phyloP scores from a whole-genome alignment of 768 basidiomycete genomes.

The Nidula microcarpa region DNA sequence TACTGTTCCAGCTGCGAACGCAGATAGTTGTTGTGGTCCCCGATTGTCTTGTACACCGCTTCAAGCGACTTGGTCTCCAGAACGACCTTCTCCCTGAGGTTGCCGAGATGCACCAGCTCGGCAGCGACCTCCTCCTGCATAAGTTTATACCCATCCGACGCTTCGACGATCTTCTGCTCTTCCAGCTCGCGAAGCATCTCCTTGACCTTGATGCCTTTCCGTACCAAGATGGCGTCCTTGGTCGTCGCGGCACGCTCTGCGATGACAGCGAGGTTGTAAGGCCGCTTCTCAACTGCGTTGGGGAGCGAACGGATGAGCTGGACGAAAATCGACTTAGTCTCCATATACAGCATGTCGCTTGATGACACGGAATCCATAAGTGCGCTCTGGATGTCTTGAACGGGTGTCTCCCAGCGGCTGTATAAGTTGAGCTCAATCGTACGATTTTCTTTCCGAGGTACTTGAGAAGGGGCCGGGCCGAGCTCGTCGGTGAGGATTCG shows the following conservation, averaged over 20 bases:
- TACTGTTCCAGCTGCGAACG: constrained; percentile 97
- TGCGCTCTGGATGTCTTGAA: constrained; percentile 95
- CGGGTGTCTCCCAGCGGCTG: constrained; percentile 98
- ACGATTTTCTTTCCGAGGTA: constrained; percentile 97
- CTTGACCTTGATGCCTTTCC: constrained; percentile 99
- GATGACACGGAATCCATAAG: constrained; percentile 97
- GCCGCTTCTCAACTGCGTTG: constrained; percentile 75
- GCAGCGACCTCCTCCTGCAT: constrained; percentile 98
- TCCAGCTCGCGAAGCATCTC: constrained; percentile 98
- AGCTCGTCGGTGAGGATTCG: constrained; percentile 97
- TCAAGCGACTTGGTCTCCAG: constrained; percentile 91
- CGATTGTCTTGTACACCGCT: constrained; percentile 98
- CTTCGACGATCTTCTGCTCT: constrained; percentile 83
- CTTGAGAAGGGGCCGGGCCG: constrained; percentile 88
- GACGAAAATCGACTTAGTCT: constrained; percentile 98
- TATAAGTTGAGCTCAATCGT: constrained; percentile 90
- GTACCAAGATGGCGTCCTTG: constrained; percentile 92
- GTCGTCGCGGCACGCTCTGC: constrained; percentile 97
- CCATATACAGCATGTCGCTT: constrained; percentile 99
- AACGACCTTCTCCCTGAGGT: constrained; percentile 92
- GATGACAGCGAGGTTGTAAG: constrained; percentile 83
- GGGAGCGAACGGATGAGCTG: constrained; percentile 96
- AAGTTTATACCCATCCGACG: constrained; percentile 79
- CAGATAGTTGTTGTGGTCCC: constrained; percentile 98
- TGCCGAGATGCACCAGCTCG: constrained; percentile 94